Evolutionary conservation across 176 grass and related monocot species (phyloP).

Genomic region (Avena insularis): DNA sequence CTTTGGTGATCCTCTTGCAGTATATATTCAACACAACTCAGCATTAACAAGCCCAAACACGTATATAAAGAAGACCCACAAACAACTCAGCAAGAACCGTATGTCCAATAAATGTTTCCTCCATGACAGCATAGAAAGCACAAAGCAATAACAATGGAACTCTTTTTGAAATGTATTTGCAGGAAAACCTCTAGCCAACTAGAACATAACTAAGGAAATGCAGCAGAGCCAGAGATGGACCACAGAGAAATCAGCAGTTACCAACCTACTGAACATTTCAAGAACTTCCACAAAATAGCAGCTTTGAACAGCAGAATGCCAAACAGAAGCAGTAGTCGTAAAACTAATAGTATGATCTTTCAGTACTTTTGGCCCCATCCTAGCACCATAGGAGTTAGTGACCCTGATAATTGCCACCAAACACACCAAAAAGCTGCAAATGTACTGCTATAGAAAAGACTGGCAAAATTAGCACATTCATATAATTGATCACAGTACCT

Average conservation of each 20-base stretch:
- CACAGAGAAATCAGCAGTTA: conserved; percentile 31
- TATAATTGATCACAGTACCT: conserved; percentile 70
- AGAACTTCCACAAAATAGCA: conserved; percentile 42
- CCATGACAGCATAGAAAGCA: conserved; percentile 42
- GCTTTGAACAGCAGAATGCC: conserved; percentile 45
- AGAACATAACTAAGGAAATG: conserved; percentile 26
- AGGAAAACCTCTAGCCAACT: conserved; percentile 38
- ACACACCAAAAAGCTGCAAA: conserved; percentile 56
- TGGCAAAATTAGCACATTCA: conserved; percentile 58
- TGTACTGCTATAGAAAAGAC: conserved; percentile 58
- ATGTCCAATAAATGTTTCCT: conserved; percentile 29
- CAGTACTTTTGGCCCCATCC: conserved; percentile 53
- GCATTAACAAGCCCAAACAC: conserved; percentile 15
- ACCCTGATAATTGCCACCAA: conserved; percentile 64
- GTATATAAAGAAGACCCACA: conserved; percentile 42
- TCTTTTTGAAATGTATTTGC: conserved; percentile 30
- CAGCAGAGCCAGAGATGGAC: conserved; percentile 40
- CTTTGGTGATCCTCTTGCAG: conserved; percentile 16
- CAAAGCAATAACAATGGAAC: conserved; percentile 38
- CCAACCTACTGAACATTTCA: conserved; percentile 23
- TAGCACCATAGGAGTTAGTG: conserved; percentile 61
- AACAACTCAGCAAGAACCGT: conserved; percentile 42
- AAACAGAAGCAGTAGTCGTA: conserved; percentile 37
- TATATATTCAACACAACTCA: conserved; percentile 18
- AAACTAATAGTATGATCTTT: conserved; percentile 47